phyloP scores from a whole-genome alignment of 2,329 filamentous ascomycete species.

The Apiospora saccharicola region DNA sequence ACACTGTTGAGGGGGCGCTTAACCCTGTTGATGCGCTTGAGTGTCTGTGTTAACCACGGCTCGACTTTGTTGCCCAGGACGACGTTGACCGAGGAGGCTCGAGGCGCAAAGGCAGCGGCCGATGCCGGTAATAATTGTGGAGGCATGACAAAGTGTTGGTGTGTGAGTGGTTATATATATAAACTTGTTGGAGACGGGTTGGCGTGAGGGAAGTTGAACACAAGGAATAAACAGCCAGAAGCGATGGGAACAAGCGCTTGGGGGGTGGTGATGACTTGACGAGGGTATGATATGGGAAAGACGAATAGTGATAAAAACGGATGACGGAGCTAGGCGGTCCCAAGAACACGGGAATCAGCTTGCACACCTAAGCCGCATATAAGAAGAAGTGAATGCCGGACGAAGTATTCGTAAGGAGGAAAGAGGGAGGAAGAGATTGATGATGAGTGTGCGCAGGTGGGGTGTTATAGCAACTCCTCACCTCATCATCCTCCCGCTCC shows the following conservation, averaged over 20 bases:
- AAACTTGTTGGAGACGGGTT: conserved; percentile 23
- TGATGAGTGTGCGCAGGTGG: conserved; percentile 53
- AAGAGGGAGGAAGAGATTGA: conserved; percentile 55
- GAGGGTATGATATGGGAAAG: conserved; percentile 47
- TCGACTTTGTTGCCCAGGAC: conserved; percentile 92
- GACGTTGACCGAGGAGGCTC: conserved; percentile 89
- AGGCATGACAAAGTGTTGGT: conserved; percentile 71
- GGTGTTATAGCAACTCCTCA: conserved; percentile 50
- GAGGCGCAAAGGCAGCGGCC: conserved; percentile 93
- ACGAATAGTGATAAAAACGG: conserved; percentile 52
- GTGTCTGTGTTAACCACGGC: conserved; percentile 93
- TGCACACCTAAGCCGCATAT: conserved; percentile 67
- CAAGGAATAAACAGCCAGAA: conserved; percentile 41
- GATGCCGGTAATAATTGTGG: conserved; percentile 93
- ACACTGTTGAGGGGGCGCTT: conserved; percentile 98
- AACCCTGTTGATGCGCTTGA: conserved; percentile 95
- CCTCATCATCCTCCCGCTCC: conserved; percentile 21
- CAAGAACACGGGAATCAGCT: conserved; percentile 64
- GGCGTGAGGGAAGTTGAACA: conserved; percentile 31
- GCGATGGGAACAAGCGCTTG: conserved; percentile 36
- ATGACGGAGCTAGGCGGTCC: conserved; percentile 62
- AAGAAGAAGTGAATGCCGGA: conserved; percentile 65
- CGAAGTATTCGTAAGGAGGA: conserved; percentile 64
- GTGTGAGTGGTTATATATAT: conserved; percentile 27
- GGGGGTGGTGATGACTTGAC: conserved; percentile 30